Conservation (phyloP, 1,284 basidiomycete species). For the Violaceomyces palustris region DNA sequence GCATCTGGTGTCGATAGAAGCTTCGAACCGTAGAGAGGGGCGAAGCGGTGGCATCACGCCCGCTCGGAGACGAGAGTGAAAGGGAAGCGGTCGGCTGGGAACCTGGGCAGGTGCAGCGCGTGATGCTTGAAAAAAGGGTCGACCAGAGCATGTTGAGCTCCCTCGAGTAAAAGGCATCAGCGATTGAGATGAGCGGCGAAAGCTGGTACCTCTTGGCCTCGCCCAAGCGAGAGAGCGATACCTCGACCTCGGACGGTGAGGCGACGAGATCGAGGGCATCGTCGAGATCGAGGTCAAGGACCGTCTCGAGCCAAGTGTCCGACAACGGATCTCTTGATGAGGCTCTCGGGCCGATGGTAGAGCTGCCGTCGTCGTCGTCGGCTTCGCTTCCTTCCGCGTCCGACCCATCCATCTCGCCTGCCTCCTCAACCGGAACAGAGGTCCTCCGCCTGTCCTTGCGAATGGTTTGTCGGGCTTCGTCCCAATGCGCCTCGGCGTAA, state of each 20-base stretch:
- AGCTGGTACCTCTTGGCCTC: slow-evolving; percentile 8
- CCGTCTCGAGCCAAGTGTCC: slow-evolving; percentile 24
- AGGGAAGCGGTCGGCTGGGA: not conserved
- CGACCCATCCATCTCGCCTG: not conserved
- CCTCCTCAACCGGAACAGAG: slow-evolving; percentile 8
- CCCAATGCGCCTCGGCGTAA: slow-evolving; percentile 21
- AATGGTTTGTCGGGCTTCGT: slow-evolving; percentile 14
- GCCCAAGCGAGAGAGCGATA: not conserved
- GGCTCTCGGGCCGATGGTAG: not conserved
- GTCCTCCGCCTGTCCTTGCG: slow-evolving; percentile 1
- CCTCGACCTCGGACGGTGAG: slow-evolving; percentile 7
- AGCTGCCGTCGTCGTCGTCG: not conserved
- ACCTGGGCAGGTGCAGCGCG: slow-evolving; percentile 25
- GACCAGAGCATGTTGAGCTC: slow-evolving; percentile 36
- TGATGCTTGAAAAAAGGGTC: slow-evolving; percentile 27
- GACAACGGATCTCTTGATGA: not conserved
- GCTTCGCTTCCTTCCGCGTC: not conserved
- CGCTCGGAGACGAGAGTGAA: not conserved
- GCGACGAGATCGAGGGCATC: slow-evolving; percentile 22
- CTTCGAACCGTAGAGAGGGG: slow-evolving; percentile 8
- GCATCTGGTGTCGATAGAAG: slow-evolving; percentile 3
- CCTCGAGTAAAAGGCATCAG: slow-evolving; percentile 31
- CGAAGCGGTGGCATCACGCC: not conserved
- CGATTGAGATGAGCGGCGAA: slow-evolving; percentile 31
- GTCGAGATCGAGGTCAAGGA: slow-evolving; percentile 31